Conservation (phyloP, 495 filamentous ascomycete species). For the Penicillium coffeae region DNA sequence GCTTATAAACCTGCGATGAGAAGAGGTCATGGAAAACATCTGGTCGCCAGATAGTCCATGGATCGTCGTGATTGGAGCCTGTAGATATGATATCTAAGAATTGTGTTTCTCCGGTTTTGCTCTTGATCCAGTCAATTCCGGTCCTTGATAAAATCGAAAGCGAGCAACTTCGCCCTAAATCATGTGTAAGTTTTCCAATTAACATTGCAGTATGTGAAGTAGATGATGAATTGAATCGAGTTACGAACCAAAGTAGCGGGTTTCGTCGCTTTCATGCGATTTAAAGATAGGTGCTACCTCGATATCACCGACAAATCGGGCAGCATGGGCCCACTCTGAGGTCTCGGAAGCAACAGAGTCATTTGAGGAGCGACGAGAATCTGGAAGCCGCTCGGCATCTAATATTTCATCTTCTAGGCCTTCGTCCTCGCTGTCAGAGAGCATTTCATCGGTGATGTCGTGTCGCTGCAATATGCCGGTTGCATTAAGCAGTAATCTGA, state of each 20-base stretch:
- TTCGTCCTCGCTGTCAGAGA: conserved; percentile 33
- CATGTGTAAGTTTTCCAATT: background rate
- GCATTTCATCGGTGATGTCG: conserved; percentile 66
- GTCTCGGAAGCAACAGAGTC: conserved; percentile 11
- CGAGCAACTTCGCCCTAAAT: conserved; percentile 78
- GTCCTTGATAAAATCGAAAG: conserved; percentile 94
- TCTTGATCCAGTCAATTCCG: conserved; percentile 96
- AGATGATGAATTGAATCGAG: background rate
- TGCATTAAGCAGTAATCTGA: conserved; percentile 80
- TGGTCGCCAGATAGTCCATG: conserved; percentile 87
- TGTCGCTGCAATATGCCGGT: conserved; percentile 79
- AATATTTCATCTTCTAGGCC: conserved; percentile 62
- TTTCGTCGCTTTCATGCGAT: conserved; percentile 81
- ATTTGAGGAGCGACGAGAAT: conserved; percentile 7
- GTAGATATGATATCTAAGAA: conserved; percentile 82
- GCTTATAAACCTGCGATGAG: conserved; percentile 70
- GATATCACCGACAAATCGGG: conserved; percentile 36
- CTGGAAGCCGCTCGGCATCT: conserved; percentile 38
- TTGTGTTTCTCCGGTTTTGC: conserved; percentile 83
- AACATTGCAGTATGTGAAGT: background rate
- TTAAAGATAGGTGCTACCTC: conserved; percentile 44
- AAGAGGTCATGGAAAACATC: conserved; percentile 92
- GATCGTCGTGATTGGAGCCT: conserved; percentile 68
- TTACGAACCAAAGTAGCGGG: conserved; percentile 78
- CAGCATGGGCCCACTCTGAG: conserved; percentile 16